Conservation (phyloP, 78 protist genomes). For the Salpingoeca rosetta region DNA sequence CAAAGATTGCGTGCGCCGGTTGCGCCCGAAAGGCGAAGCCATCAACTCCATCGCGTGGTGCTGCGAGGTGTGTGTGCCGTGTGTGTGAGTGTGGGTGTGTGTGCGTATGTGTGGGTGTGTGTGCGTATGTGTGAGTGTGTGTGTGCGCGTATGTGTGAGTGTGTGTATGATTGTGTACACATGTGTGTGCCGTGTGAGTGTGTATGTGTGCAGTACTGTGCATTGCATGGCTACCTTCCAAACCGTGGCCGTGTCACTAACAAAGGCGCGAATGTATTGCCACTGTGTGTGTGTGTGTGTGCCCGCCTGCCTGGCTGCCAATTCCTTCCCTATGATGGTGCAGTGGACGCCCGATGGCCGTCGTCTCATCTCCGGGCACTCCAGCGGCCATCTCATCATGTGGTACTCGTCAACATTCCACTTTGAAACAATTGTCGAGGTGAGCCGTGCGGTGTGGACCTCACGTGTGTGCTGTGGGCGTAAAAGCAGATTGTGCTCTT, state of each 20-base stretch:
- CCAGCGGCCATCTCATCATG: conserved; percentile 78
- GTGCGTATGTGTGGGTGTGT: neutral
- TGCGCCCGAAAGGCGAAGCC: too few species aligned
- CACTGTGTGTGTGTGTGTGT: too few species aligned
- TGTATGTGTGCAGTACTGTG: neutral
- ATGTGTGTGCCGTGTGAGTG: neutral
- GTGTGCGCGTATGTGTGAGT: neutral
- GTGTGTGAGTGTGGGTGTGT: too few species aligned
- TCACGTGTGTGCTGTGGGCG: neutral
- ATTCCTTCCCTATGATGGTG: neutral
- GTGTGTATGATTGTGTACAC: neutral
- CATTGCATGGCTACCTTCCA: neutral
- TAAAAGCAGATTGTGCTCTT: neutral
- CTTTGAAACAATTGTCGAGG: conserved; percentile 77
- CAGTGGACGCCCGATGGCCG: conserved; percentile 82
- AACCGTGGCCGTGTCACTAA: neutral
- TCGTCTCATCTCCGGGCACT: conserved; percentile 65
- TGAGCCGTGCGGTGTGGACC: neutral
- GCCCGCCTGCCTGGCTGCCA: neutral
- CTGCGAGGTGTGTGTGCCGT: too few species aligned
- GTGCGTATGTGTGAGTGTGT: neutral
- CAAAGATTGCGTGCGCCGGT: too few species aligned
- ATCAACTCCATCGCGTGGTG: too few species aligned
- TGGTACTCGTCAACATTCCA: conserved; percentile 87
- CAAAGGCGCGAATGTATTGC: too few species aligned